These are phyloP conservation scores for Aspergillus steynii DNA, from an alignment of 495 filamentous ascomycete species.

Conservation along the genomic window DNA sequence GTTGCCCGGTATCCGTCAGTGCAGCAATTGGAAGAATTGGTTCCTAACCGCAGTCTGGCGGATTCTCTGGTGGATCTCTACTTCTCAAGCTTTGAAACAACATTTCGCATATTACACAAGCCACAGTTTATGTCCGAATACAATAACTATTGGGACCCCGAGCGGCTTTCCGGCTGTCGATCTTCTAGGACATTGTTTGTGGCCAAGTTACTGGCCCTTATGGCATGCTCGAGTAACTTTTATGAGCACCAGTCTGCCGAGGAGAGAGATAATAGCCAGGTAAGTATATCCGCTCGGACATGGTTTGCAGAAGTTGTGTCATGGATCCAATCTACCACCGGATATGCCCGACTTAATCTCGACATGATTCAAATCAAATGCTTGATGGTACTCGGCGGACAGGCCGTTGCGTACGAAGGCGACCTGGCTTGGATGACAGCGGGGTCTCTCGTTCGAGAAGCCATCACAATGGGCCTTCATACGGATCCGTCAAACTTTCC, in stretches of 20 bases:
- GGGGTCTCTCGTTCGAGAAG: constrained; percentile 13
- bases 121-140: neutral
- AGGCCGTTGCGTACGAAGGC: constrained; percentile 13
- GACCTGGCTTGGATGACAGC: constrained; percentile 8
- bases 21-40: neutral
- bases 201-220: neutral
- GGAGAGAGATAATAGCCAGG: neutral
- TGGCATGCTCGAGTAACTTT: constrained; percentile 3
- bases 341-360: constrained; percentile 12
- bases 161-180: neutral
- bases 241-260: neutral
- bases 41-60: neutral
- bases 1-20: neutral
- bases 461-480: constrained; percentile 17
- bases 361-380: constrained; percentile 18
- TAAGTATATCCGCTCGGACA: neutral
- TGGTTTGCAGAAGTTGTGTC: constrained; percentile 1
- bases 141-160: neutral
- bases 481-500: constrained; percentile 6
- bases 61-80: neutral
- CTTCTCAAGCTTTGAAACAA: neutral
- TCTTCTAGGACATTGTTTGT: neutral
- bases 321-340: constrained; percentile 9
- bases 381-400: constrained; percentile 10
- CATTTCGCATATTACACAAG: neutral